These are phyloP conservation scores for Boletus barrowsii DNA, from an alignment of 768 basidiomycete genomes.

Conservation along the genomic window DNA sequence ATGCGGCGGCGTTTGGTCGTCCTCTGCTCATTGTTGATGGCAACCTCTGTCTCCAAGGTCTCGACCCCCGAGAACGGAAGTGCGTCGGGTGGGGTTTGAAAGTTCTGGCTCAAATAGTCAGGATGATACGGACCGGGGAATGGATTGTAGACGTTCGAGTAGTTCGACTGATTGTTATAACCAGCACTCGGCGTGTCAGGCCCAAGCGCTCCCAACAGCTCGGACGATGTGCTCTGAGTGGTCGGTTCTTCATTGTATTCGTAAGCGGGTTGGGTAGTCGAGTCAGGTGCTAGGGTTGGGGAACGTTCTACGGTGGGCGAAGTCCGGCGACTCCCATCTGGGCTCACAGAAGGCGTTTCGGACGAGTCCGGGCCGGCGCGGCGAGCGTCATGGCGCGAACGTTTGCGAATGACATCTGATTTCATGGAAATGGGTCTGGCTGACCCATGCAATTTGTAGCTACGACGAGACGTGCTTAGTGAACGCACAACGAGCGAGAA, in stretches of 20 bases:
- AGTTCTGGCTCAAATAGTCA: slow-evolving; percentile 60
- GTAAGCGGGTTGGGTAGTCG: slow-evolving; percentile 56
- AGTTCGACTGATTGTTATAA: slow-evolving; percentile 29
- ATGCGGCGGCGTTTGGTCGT: slow-evolving; percentile 67
- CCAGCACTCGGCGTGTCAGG: slow-evolving; percentile 23
- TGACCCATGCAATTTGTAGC: slow-evolving; percentile 82
- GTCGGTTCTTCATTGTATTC: slow-evolving; percentile 48
- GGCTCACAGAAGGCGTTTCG: slow-evolving; percentile 74
- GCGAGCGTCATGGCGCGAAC: slow-evolving; percentile 77
- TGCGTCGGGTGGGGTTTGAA: slow-evolving; percentile 43
- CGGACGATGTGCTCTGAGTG: slow-evolving; percentile 43
- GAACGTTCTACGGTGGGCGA: slow-evolving; percentile 61
- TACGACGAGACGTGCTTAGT: slow-evolving; percentile 20
- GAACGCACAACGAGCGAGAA: background rate
- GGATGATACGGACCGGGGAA: slow-evolving; percentile 77
- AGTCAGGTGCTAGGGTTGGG: slow-evolving; percentile 69
- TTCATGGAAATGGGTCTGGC: slow-evolving; percentile 89
- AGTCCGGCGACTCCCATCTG: slow-evolving; percentile 68
- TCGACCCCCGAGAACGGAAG: slow-evolving; percentile 54
- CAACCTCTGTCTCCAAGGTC: slow-evolving; percentile 41
- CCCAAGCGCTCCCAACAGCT: slow-evolving; percentile 48
- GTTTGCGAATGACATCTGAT: slow-evolving; percentile 85
- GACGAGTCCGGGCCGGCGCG: slow-evolving; percentile 49
- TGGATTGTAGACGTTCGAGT: slow-evolving; percentile 37
- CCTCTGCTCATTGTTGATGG: slow-evolving; percentile 31